phyloP scores from a whole-genome alignment of 75 land plant species.

The Pseudotsuga menziesii region DNA sequence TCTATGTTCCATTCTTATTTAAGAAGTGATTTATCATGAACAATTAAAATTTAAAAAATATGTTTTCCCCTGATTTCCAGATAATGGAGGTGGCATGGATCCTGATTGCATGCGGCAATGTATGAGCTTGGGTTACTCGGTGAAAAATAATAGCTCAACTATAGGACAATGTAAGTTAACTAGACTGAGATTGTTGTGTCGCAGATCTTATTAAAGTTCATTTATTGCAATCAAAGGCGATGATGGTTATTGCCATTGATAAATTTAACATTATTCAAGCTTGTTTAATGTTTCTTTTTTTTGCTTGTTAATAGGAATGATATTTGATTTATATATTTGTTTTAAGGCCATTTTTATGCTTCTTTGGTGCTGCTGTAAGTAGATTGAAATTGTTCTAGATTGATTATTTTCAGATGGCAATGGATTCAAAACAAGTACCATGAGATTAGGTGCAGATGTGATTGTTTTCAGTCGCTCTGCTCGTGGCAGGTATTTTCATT shows the following conservation, averaged over 20 bases:
- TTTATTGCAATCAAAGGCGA: neutral
- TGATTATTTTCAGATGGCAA: constrained; percentile 45
- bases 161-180: constrained; percentile 67
- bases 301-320: neutral
- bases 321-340: neutral
- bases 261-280: constrained; percentile 6
- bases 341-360: neutral
- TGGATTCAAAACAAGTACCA: constrained; percentile 81
- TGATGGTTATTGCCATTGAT: neutral
- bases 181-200: neutral
- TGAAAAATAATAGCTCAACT: constrained; percentile 57
- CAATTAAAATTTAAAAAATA: neutral
- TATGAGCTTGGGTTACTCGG: constrained; percentile 86
- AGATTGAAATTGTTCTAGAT: neutral
- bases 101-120: constrained; percentile 74
- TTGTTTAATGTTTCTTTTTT: neutral
- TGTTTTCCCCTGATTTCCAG: constrained; percentile 24
- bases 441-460: constrained; percentile 85
- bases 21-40: neutral
- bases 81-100: constrained; percentile 85
- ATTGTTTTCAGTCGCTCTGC: constrained; percentile 59
- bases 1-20: neutral
- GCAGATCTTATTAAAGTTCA: neutral
- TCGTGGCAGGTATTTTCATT: constrained; percentile 1
- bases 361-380: neutral